A percentile compares a stretch with the other conserved stretches of the same genome.
phyloP scores from a whole-genome alignment of 2,329 filamentous ascomycete species.

The Fusarium sp. region DNA sequence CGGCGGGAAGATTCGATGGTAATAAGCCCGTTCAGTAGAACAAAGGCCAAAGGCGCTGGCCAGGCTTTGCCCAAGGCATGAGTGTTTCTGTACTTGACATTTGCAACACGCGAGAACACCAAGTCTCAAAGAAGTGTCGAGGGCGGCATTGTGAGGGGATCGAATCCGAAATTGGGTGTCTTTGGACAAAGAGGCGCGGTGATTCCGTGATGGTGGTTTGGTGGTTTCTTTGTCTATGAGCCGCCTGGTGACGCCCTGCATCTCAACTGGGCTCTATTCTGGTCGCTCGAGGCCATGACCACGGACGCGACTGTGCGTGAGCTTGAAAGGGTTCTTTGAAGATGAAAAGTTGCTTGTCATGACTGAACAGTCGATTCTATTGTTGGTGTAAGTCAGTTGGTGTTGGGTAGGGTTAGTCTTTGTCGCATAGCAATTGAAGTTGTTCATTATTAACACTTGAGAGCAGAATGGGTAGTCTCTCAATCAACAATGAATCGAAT shows the following conservation, averaged over 20 bases:
- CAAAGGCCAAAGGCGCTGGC: conserved; percentile 27
- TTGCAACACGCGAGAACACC: not conserved
- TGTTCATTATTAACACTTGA: not conserved
- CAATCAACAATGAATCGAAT: conserved; percentile 20
- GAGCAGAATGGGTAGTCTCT: not conserved
- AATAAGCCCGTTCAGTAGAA: conserved; percentile 36
- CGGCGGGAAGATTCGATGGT: conserved; percentile 15
- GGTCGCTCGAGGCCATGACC: conserved; percentile 1
- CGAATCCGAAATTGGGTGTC: conserved; percentile 13
- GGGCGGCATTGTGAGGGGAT: conserved; percentile 22
- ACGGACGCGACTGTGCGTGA: not conserved
- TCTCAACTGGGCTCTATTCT: conserved; percentile 13
- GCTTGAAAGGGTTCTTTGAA: conserved; percentile 26
- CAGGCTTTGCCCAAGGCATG: not conserved
- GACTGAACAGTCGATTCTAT: conserved; percentile 19
- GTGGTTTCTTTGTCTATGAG: conserved; percentile 33
- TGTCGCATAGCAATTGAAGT: conserved; percentile 13
- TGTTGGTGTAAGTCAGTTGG: conserved; percentile 26
- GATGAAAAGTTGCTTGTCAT: conserved; percentile 4
- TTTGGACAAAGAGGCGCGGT: conserved; percentile 24
- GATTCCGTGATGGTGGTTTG: conserved; percentile 15
- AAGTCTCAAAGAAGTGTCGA: conserved; percentile 7
- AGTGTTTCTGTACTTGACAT: not conserved
- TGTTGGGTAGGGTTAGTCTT: conserved; percentile 10
- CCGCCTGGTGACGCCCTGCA: not conserved